A percentile compares a stretch with the other conserved stretches of the same genome.
phyloP scores from a whole-genome alignment of 495 filamentous ascomycete species.

The Cladorrhinum samala region DNA sequence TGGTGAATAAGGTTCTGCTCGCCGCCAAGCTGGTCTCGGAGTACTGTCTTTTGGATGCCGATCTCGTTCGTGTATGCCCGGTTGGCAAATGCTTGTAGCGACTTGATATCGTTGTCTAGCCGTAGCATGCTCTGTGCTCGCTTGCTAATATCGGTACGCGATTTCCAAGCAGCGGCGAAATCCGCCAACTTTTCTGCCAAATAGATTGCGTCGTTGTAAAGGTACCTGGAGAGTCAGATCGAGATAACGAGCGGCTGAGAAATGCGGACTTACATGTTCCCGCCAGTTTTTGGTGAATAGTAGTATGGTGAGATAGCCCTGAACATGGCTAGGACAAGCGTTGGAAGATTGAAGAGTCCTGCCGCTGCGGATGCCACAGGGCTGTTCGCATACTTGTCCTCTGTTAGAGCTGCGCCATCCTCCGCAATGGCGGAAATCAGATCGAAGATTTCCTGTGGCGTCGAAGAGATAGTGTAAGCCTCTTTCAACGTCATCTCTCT shows the following conservation, averaged over 20 bases:
- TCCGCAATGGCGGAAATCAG: slow-evolving; percentile 63
- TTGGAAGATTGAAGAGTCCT: slow-evolving; percentile 74
- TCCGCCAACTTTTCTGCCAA: slow-evolving; percentile 66
- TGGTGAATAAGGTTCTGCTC: slow-evolving; percentile 46
- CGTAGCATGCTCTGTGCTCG: slow-evolving; percentile 49
- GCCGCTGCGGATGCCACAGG: slow-evolving; percentile 63
- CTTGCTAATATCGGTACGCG: slow-evolving; percentile 36
- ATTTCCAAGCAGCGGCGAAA: slow-evolving; percentile 47
- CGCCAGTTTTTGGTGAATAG: slow-evolving; percentile 60
- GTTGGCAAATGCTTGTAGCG: slow-evolving; percentile 72
- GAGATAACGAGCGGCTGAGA: no score
- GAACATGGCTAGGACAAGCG: slow-evolving; percentile 82
- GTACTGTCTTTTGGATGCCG: slow-evolving; percentile 72
- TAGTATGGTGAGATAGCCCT: slow-evolving; percentile 77
- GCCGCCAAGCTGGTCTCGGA: slow-evolving; percentile 77
- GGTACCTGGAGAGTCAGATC: slow-evolving; percentile 59
- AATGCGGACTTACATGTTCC: slow-evolving; percentile 73
- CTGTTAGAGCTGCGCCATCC: slow-evolving; percentile 60
- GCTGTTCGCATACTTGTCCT: slow-evolving; percentile 31
- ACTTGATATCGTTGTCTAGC: slow-evolving; percentile 63
- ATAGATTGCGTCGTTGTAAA: slow-evolving; percentile 88
- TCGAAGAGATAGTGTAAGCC: slow-evolving; percentile 76
- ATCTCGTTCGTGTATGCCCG: slow-evolving; percentile 84
- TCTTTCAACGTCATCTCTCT: slow-evolving; percentile 70
- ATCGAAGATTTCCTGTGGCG: slow-evolving; percentile 68